Conservation (phyloP, 768 basidiomycete species). For the Phaeolepiota aurea region DNA sequence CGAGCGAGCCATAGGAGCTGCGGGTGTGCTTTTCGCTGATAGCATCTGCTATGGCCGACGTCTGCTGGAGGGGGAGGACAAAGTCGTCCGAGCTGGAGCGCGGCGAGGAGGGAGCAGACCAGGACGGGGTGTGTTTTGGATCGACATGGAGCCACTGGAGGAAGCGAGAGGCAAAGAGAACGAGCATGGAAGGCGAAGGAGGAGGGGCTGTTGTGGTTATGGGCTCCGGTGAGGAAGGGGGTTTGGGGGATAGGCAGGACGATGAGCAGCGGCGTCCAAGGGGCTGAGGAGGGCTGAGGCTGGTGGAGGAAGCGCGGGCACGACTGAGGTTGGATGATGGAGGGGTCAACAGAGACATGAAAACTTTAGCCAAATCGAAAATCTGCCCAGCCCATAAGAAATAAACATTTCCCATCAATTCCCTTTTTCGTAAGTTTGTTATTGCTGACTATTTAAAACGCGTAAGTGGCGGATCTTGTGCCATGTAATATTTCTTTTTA, state of each 20-base stretch:
- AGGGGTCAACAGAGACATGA: background rate
- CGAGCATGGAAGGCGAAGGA: constrained; percentile 36
- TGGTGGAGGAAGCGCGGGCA: constrained; percentile 53
- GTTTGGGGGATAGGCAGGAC: constrained; percentile 21
- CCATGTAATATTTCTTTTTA: too few relatives aligned
- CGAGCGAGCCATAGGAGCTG: constrained; percentile 14
- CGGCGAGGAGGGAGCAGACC: constrained; percentile 39
- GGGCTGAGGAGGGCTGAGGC: constrained; percentile 40
- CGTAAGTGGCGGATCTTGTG: too few relatives aligned
- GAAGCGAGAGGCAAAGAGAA: constrained; percentile 39
- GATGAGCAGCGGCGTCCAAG: constrained; percentile 49
- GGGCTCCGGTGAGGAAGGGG: constrained; percentile 8
- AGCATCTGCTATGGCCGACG: constrained; percentile 34
- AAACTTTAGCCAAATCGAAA: too few relatives aligned
- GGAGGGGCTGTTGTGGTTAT: constrained; percentile 11
- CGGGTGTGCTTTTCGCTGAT: constrained; percentile 28
- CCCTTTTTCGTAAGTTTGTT: too few relatives aligned
- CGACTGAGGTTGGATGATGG: constrained; percentile 16
- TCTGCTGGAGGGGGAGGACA: constrained; percentile 22
- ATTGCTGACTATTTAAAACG: too few relatives aligned
- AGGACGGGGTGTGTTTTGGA: constrained; percentile 29
- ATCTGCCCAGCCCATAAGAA: too few relatives aligned
- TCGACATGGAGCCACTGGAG: constrained; percentile 44
- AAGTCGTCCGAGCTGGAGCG: constrained; percentile 33
- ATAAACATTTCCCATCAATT: too few relatives aligned